Evolutionary conservation across 176 grass and related monocot genomes (phyloP), one percentile per base, ranked within the genome.

Genomic region (Elymus sibiricus): DNA sequence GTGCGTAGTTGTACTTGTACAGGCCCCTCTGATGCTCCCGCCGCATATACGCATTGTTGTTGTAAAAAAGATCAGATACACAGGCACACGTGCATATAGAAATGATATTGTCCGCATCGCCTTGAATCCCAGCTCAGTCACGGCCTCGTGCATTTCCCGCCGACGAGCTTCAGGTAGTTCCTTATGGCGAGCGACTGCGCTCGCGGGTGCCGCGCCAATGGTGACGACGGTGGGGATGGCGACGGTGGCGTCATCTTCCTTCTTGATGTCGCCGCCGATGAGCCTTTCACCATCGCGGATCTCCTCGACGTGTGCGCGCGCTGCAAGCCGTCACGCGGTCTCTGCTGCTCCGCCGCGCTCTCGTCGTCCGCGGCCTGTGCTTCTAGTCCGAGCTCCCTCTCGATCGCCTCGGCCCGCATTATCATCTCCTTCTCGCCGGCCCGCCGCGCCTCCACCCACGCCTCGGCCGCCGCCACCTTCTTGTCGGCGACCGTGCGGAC

Each of bases 361-460:
- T 35, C 55, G 11, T n/a, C 25, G 7, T 56, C 65, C 25, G 25
- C 51, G 9, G n/a, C 60, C n/a, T n/a, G n/a, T 11, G 43, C 4
- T 71, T 86, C 65, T 26, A 53, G 0, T 7, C 55, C 19, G 55
- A 88, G 83, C 72, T 92, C 86, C 88, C 47, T 94, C 32, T 91
- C 82, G 17, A 89, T 72, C 64, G 64, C 49, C 65, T 94, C 91
- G 9, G 86, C 63, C 3, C 92, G 93, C 84, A 94, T 77, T 55
- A 5, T 12, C 16, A 95, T 82, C 91, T 94, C 96, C 76, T 89
- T 91, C 86, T 98, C 93, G 56, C 88, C 87, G 39, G 85, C 90
- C 19, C 66, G 75, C 19, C 91, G 75, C 47, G 92, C 92, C 62
- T 94, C 79, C 17, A 84, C 88, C 92, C 92, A 94, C 68, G 76